phyloP scores from a whole-genome alignment of 306 rosid species.

The Lupinus albus region DNA sequence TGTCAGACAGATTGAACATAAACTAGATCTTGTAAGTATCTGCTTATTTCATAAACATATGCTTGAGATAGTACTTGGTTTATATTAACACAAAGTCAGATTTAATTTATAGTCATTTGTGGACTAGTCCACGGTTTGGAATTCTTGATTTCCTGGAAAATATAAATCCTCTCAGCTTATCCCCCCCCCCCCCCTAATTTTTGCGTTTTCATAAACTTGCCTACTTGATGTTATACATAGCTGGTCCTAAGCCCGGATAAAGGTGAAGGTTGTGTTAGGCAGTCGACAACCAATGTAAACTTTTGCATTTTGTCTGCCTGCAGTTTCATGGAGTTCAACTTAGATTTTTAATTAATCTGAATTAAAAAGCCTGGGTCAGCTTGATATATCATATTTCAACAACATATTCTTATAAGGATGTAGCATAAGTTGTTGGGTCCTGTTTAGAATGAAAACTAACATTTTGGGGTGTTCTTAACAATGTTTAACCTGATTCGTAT shows the following conservation, averaged over 20 bases:
- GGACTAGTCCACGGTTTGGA: too few species aligned
- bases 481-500: conserved; percentile 11
- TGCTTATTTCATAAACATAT: conserved; percentile 33
- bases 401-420: background rate
- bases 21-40: conserved; percentile 67
- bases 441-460: background rate
- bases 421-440: conserved; percentile 22
- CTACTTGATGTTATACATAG: too few species aligned
- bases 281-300: too few species aligned
- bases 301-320: too few species aligned
- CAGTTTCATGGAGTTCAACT: too few species aligned
- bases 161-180: too few species aligned
- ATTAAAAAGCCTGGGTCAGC: background rate
- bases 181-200: too few species aligned
- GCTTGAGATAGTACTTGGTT: conserved; percentile 26
- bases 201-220: too few species aligned
- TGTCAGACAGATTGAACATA: conserved; percentile 79
- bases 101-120: background rate
- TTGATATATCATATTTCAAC: conserved; percentile 1
- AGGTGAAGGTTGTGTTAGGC: too few species aligned
- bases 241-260: too few species aligned
- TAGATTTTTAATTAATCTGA: background rate
- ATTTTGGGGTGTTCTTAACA: background rate
- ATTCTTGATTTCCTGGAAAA: too few species aligned
- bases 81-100: conserved; percentile 5